Base-by-base conservation (phyloP, 345 rosid genomes). In the Linum trigynum region DNA sequence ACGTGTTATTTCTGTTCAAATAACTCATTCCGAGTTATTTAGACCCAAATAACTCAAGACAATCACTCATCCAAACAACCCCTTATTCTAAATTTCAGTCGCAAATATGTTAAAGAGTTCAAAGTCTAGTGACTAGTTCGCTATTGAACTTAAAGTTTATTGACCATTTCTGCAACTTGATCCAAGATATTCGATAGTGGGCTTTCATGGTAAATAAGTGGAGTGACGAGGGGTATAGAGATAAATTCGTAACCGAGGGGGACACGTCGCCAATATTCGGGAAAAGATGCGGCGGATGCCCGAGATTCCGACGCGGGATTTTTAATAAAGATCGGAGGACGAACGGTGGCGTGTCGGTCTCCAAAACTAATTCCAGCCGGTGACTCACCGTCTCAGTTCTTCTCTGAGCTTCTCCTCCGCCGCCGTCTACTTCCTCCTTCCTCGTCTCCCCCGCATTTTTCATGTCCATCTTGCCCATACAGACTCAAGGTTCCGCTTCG, bases 381-480 rank as follows among this genome's bases (percentile, higher is more conserved):
- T 48, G 53, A 48, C 12, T 48, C 53, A 48, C 53, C 53, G 53
- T 15, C 14, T 15, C 14, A 48, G 53, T 48, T 48, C 53, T 48
- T 23, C 53, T 48, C 50, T 7, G 14, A 7, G 14, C 14, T 48
- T 48, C 53, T 48, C 53, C 53, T 9, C 15, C 53, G 53, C 61
- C 37, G 38, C 61, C 36, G 61, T 37, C 32, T 57, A 32, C 61
- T 8, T 37, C 61, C 9, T 37, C 61, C 38, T 39, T 41, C 12
- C 43, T 55, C 37, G 8, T 15, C 6, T 51, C 11, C 42, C 39
- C 43, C 3, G 59, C 59, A 73, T 38, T 85, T 85, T 92, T 92
- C 91, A 92, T 90, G 98, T 90, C 96, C 98, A 88, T 90, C 94
- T 86, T 80, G 90, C 91, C 94, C 79, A 51, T 88, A 65, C 78